Evolutionary conservation across 768 basidiomycete genomes (phyloP).

Genomic region (Boletus rubroflammeus): DNA sequence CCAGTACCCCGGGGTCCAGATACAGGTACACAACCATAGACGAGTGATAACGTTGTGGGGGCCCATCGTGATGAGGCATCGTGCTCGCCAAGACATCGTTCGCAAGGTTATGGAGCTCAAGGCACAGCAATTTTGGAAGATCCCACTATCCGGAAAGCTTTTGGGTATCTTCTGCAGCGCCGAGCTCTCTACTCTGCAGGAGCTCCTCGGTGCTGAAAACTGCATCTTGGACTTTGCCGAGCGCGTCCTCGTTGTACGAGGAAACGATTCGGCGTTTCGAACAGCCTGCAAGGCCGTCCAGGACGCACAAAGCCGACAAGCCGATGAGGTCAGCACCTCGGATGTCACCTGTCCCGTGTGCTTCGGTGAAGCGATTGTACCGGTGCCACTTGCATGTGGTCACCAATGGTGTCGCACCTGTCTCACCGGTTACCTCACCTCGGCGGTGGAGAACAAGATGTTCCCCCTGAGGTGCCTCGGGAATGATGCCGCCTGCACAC

Average conservation of each 20-base stretch:
- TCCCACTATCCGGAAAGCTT: conserved; percentile 46
- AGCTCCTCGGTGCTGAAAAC: conserved; percentile 54
- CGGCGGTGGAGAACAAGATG: conserved; percentile 50
- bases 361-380: conserved; percentile 50
- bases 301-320: conserved; percentile 33
- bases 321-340: conserved; percentile 24
- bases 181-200: conserved; percentile 44
- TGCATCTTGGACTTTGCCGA: conserved; percentile 45
- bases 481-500: conserved; percentile 53
- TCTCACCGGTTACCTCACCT: conserved; percentile 52
- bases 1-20: conserved; percentile 37
- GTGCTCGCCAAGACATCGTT: conserved; percentile 45
- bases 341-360: conserved; percentile 62
- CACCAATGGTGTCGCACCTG: conserved; percentile 70
- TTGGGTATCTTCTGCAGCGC: conserved; percentile 45
- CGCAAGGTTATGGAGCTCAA: conserved; percentile 44
- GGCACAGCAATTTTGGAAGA: conserved; percentile 37
- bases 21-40: conserved; percentile 40
- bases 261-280: conserved; percentile 38
- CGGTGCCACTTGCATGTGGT: conserved; percentile 56
- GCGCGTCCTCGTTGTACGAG: conserved; percentile 51
- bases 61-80: conserved; percentile 35
- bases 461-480: conserved; percentile 79
- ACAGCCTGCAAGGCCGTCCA: conserved; percentile 40
- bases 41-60: conserved; percentile 57